Base-by-base conservation (phyloP, 2,329 filamentous ascomycete genomes). In the Clonostachys sp. region DNA sequence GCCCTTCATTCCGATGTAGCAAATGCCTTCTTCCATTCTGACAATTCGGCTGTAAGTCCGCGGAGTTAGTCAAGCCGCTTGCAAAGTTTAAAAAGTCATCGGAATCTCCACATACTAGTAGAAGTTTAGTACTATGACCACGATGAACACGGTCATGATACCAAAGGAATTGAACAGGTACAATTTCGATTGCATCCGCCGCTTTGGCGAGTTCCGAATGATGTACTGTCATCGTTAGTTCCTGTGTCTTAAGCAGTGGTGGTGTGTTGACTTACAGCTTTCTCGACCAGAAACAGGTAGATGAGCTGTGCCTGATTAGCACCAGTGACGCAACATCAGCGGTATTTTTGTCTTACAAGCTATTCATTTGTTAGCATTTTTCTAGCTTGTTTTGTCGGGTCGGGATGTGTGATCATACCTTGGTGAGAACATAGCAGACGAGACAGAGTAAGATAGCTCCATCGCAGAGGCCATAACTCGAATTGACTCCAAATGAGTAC, bases 211-310 rank as follows among this genome's bases (percentile, higher is more conserved):
- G 30, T 75, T 73, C 44, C 78, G 73, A 45, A 85, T 78, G 43
- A 84, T 80, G 53, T 80, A 77, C 74, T 81, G 41, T 46, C 30
- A 50, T 42, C 24, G 24, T 30, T 9, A 30, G 24, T 30, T 30
- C 8, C 24, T 30, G 24, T 9, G 9, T 33, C 13, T 17, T 4
- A n/a, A 39, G 10, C 20, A 20, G 14, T 6, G 16, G 3, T 6
- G 1, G 12, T 17, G 3, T 5, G 13, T 5, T 38, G 6, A 63
- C 73, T 58, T 62, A 81, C 79, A 41, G 77, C 80, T 62, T 81
- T 82, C 58, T 86, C 83, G 1, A 83, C 80, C 3, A 86, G 66
- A 56, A 85, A 86, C 20, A 81, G 68, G 56, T 85, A 86, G n/a
- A 84, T 80, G 18, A 84, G 62, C 47, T 48, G n/a, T 30, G 24